phyloP scores from a whole-genome alignment of 305 asterid genomes.

The Fraxinus dipetala region DNA sequence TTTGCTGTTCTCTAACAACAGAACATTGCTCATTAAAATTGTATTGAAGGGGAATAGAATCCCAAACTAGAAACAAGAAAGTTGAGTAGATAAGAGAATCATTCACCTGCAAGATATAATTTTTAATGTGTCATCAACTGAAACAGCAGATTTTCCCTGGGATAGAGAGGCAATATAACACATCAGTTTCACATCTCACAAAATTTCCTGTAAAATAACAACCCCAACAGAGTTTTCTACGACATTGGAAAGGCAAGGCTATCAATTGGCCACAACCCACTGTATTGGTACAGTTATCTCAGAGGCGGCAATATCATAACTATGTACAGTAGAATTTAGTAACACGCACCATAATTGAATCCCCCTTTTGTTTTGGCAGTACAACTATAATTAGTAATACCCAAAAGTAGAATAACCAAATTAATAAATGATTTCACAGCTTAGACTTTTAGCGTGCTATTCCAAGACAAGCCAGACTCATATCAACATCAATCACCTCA shows the following conservation, averaged over 20 bases:
- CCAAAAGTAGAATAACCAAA: not conserved
- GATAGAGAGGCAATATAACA: slow-evolving; percentile 22
- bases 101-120: slow-evolving; percentile 71
- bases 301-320: slow-evolving; percentile 1
- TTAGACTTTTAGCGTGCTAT: not conserved
- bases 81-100: slow-evolving; percentile 1
- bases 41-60: slow-evolving; percentile 1
- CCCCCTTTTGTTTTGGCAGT: not conserved
- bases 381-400: not conserved
- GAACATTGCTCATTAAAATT: slow-evolving; percentile 22
- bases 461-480: not conserved
- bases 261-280: slow-evolving; percentile 13
- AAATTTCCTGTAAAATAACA: not conserved
- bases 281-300: not conserved
- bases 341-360: not conserved
- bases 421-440: not conserved
- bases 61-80: not conserved
- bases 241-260: slow-evolving; percentile 3
- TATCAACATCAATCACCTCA: not conserved
- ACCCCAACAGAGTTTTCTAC: not conserved
- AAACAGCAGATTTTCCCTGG: slow-evolving; percentile 67
- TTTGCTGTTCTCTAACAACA: slow-evolving; percentile 65
- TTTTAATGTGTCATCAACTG: slow-evolving; percentile 73
- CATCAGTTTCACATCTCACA: slow-evolving; percentile 2
- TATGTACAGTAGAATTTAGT: not conserved